Evolutionary conservation across 805 yeast species (phyloP), one percentile per base, ranked within the genome.

Genomic region (Candida silvatica): DNA sequence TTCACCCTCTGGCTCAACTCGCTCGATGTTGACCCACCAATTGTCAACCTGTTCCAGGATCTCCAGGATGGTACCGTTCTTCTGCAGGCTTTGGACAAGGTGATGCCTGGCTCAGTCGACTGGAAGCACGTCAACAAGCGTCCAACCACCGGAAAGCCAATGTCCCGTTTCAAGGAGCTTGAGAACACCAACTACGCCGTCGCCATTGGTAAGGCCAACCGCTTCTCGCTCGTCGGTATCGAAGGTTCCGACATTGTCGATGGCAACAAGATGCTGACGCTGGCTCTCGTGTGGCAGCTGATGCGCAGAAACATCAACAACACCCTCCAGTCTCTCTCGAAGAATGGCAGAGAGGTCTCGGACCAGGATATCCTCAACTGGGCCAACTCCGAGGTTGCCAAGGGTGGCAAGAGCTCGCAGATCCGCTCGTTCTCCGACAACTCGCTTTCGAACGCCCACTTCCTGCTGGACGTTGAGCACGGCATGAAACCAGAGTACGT

Each of bases 131-230:
- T 90, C 34, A 92, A 92, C 64, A 81, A 88, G 61, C 79, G 74
- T 51, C 94, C 95, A n/a, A 58, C 71, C 1, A 66, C 67, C 32
- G 94, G 90, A 22, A 61, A 61, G 8, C 96, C 87, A 52, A 49
- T 92, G 45, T 74, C 86, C 29, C 76, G 97, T 46, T 92, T 92
- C 67, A 92, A 90, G 63, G 96, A 96, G 1, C 71, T 92, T 39
- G 98, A 92, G 61, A 92, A 92, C 59, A 86, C 95, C n/a, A 92
- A 92, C 60, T 92, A 92, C 54, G 95, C 94, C n/a, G 97, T 92
- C 28, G 95, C 85, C 47, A 71, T 94, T 34, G 98, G 98, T 48
- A 88, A 88, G 60, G 83, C 86, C 25, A 84, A 85, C 57, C 77
- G 80, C 36, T 92, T 92, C 59, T 90, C 97, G 2, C 69, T 92